These are phyloP conservation scores for Linanthus parryae DNA, from an alignment of 148 eudicot genomes.

Conservation along the genomic window DNA sequence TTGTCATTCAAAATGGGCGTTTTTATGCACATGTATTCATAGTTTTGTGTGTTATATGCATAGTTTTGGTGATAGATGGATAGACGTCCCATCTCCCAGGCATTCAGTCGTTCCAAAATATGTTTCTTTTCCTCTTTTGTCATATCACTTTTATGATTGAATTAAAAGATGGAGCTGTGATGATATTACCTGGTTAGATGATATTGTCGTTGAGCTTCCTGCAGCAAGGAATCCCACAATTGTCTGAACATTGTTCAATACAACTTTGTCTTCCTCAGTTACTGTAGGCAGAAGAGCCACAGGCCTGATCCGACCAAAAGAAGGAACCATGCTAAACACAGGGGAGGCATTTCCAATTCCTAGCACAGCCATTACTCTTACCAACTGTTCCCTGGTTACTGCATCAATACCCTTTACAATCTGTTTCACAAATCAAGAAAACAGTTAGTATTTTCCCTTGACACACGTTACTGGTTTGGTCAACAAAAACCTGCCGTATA, in stretches of 20 bases:
- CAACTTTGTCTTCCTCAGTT: conserved; percentile 80
- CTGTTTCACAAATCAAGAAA: too few relatives aligned
- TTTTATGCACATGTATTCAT: too few relatives aligned
- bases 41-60: too few relatives aligned
- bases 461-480: too few relatives aligned
- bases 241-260: conserved; percentile 82
- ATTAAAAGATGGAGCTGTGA: neutral
- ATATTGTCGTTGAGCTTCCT: conserved; percentile 49
- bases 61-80: too few relatives aligned
- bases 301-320: conserved; percentile 66
- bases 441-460: too few relatives aligned
- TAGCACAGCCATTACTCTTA: conserved; percentile 46
- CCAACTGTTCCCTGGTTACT: conserved; percentile 82
- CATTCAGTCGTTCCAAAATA: neutral
- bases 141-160: neutral
- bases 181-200: conserved; percentile 55
- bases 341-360: conserved; percentile 70
- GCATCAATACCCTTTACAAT: conserved; percentile 98
- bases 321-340: conserved; percentile 59
- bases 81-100: too few relatives aligned
- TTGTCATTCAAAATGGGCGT: too few relatives aligned
- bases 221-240: conserved; percentile 71
- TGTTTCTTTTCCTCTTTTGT: neutral
- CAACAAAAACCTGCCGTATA: too few relatives aligned
- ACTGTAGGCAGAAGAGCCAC: conserved; percentile 62